Percentiles rank a stretch among this genome's conserved stretches.
Conservation (phyloP, 2,329 filamentous ascomycete genomes). For the Fusarium beomiforme region DNA sequence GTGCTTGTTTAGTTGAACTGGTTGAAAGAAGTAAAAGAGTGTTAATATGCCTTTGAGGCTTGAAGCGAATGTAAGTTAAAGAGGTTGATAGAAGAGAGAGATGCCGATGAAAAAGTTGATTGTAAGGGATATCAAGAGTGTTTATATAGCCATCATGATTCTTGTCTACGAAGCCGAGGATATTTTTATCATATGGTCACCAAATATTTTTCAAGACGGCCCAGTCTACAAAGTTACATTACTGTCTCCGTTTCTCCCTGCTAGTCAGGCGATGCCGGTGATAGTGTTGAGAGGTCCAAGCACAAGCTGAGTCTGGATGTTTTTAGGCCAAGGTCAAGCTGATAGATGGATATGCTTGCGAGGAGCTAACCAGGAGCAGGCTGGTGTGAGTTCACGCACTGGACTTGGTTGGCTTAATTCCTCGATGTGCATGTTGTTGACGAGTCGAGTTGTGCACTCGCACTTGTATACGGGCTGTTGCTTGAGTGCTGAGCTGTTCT, state of each 20-base stretch:
- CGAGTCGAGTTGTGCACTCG: not conserved
- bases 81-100: constrained; percentile 9
- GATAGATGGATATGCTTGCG: not conserved
- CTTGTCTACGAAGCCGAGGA: not conserved
- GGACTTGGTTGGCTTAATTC: not conserved
- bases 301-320: constrained; percentile 13
- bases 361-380: constrained; percentile 15
- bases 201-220: not conserved
- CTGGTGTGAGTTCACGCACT: constrained; percentile 6
- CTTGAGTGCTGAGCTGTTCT: not conserved
- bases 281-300: constrained; percentile 13
- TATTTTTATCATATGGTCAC: not conserved
- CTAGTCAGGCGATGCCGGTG: constrained; percentile 8
- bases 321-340: not conserved
- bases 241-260: not conserved
- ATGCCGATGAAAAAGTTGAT: constrained; percentile 18
- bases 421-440: not conserved
- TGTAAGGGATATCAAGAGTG: constrained; percentile 6
- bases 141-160: constrained; percentile 25
- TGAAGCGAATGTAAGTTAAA: constrained; percentile 32
- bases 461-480: not conserved
- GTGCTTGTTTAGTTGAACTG: not conserved
- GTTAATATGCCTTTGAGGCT: constrained; percentile 7
- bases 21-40: constrained; percentile 6
- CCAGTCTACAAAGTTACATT: not conserved